Evolutionary conservation across 495 filamentous ascomycete species (phyloP).

Genomic region (Bombardia bombarda): DNA sequence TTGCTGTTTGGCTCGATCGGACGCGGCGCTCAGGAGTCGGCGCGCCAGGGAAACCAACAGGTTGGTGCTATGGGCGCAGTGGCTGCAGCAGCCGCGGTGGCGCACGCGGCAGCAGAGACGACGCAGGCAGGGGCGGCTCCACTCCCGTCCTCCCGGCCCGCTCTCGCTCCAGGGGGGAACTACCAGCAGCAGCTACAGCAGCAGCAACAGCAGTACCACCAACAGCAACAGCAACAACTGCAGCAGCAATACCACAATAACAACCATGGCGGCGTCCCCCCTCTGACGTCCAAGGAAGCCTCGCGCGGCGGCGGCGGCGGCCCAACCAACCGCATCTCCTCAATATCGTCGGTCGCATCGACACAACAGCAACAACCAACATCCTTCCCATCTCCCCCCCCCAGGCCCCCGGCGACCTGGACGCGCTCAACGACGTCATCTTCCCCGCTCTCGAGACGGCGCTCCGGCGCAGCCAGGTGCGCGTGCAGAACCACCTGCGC

Average conservation of each 20-base stretch:
- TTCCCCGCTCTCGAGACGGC: conserved; percentile 86
- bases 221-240: background rate
- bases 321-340: no score
- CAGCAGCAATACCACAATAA: conserved; percentile 5
- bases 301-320: no score
- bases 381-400: conserved; percentile 37
- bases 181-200: conserved; percentile 19
- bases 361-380: background rate
- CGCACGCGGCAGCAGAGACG: no score
- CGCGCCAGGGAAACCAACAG: no score
- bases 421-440: conserved; percentile 72
- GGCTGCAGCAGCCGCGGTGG: no score
- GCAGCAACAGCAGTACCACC: conserved; percentile 17
- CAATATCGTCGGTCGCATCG: no score
- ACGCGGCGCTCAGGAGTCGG: no score
- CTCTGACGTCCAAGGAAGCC: conserved; percentile 17
- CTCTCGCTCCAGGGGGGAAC: no score
- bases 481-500: conserved; percentile 48
- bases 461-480: conserved; percentile 66
- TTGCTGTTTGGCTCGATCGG: no score
- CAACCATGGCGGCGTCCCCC: conserved; percentile 2
- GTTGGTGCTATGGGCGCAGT: no score
- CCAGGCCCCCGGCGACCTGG: conserved; percentile 40
- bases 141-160: no score
- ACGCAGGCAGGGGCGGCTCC: no score